phyloP scores from a whole-genome alignment of 1,284 basidiomycete genomes.

The Ganoderma lucidum region DNA sequence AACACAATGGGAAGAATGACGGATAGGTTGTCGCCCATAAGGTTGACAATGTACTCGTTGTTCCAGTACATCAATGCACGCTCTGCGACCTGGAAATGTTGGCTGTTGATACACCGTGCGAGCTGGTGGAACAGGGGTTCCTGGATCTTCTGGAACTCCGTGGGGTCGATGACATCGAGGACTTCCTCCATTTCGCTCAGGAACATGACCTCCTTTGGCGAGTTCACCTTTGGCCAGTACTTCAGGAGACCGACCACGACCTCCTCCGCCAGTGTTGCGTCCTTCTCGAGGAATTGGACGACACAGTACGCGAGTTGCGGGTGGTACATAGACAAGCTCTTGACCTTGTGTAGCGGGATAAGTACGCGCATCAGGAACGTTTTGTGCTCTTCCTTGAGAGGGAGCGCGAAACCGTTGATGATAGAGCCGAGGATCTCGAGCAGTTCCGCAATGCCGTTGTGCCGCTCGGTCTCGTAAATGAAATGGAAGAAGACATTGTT shows the following conservation, averaged over 20 bases:
- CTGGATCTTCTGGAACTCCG: conserved; percentile 97
- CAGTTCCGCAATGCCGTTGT: conserved; percentile 99
- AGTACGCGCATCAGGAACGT: conserved; percentile 97
- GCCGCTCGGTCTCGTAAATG: conserved; percentile 97
- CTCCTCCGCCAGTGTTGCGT: conserved; percentile 91
- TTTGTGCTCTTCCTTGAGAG: conserved; percentile 99
- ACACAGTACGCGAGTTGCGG: conserved; percentile 99
- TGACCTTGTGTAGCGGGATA: conserved; percentile 97
- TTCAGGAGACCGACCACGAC: conserved; percentile 95
- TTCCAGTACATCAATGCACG: conserved; percentile 97
- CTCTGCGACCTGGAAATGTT: conserved; percentile 99
- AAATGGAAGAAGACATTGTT: conserved; percentile 99
- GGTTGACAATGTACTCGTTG: conserved; percentile 99
- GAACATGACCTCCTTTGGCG: conserved; percentile 99
- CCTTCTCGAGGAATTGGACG: conserved; percentile 99
- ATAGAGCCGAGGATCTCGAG: conserved; percentile 99
- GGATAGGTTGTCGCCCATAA: conserved; percentile 97
- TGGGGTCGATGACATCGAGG: conserved; percentile 96
- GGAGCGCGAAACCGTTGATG: conserved; percentile 99
- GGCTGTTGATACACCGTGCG: conserved; percentile 97
- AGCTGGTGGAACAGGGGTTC: conserved; percentile 95
- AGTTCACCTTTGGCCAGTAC: conserved; percentile 99
- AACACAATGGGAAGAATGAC: conserved; percentile 96
- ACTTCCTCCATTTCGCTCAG: conserved; percentile 99
- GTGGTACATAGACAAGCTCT: conserved; percentile 96